A percentile compares a stretch with the other conserved stretches of the same genome.
Evolutionary conservation across 1,139 yeast species (phyloP).

Genomic region (Geotrichum klebahnii): DNA sequence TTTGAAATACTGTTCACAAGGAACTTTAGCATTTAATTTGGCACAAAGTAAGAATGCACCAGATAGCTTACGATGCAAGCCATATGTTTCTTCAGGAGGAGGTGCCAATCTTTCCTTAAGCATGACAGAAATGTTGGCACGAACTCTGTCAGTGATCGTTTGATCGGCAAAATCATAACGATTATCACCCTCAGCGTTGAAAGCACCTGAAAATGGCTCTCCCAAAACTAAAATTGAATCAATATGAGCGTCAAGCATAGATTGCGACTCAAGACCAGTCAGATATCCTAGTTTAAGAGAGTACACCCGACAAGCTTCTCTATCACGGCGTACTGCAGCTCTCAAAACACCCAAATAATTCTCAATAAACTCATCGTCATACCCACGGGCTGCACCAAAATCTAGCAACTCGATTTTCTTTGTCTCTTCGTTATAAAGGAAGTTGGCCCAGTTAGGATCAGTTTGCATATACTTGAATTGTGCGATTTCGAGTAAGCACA

Average conservation of each 20-base stretch:
- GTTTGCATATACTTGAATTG: conserved; percentile 91
- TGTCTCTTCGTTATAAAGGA: conserved; percentile 66
- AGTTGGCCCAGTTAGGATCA: conserved; percentile 99
- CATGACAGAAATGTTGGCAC: conserved; percentile 82
- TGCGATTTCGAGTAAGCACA: conserved; percentile 81
- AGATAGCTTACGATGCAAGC: conserved; percentile 87
- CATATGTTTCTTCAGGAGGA: conserved; percentile 97
- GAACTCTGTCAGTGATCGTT: conserved; percentile 88
- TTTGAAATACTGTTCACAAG: conserved; percentile 70
- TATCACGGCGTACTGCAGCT: conserved; percentile 70
- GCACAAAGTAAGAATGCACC: conserved; percentile 93
- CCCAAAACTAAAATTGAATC: conserved; percentile 88
- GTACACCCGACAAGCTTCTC: conserved; percentile 57
- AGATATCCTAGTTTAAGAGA: conserved; percentile 78
- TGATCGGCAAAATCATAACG: conserved; percentile 74
- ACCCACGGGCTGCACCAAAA: conserved; percentile 91
- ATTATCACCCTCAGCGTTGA: conserved; percentile 42
- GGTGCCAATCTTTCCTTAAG: conserved; percentile 86
- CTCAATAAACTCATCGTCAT: conserved; percentile 59
- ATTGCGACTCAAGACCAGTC: conserved; percentile 81
- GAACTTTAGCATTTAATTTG: conserved; percentile 74
- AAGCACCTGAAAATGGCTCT: conserved; percentile 67
- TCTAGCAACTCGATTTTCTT: conserved; percentile 77
- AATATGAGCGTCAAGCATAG: conserved; percentile 85
- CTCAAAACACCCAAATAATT: conserved; percentile 70